These are phyloP conservation scores for Solanum piurae DNA, from an alignment of 257 asterid genomes.

Conservation along the genomic window DNA sequence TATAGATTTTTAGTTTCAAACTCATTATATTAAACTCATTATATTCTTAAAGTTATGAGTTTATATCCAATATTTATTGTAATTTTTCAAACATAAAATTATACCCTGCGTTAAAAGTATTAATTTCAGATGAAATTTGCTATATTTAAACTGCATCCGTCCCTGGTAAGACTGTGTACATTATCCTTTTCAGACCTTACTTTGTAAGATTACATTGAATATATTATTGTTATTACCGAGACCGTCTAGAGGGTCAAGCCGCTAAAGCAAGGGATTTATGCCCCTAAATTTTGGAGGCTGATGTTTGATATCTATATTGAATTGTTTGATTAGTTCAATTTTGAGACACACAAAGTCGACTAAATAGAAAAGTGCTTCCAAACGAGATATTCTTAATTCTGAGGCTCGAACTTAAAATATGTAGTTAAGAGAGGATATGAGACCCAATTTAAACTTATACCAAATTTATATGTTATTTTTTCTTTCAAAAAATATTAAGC, in stretches of 20 bases:
- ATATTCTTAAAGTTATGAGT: background rate
- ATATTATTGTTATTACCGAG: background rate
- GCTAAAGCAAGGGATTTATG: background rate
- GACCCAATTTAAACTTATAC: background rate
- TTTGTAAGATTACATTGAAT: background rate
- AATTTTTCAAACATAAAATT: background rate
- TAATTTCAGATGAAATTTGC: background rate
- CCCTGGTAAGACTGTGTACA: no score
- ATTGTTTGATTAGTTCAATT: no score
- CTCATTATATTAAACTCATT: no score
- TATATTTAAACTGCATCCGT: background rate
- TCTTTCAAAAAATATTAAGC: no score
- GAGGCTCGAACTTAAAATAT: background rate
- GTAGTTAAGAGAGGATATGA: no score
- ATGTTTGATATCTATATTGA: background rate
- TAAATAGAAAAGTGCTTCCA: background rate
- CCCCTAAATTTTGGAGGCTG: background rate
- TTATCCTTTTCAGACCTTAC: accelerated
- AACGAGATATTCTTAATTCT: no score
- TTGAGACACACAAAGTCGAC: background rate
- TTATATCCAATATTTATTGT: background rate
- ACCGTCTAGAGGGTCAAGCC: no score
- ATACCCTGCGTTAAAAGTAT: background rate
- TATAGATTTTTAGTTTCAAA: no score
- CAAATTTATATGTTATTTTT: no score